Evolutionary conservation across 2,329 filamentous ascomycete genomes (phyloP), one percentile per base, ranked within the genome.

Genomic region (Penicillium italicum): DNA sequence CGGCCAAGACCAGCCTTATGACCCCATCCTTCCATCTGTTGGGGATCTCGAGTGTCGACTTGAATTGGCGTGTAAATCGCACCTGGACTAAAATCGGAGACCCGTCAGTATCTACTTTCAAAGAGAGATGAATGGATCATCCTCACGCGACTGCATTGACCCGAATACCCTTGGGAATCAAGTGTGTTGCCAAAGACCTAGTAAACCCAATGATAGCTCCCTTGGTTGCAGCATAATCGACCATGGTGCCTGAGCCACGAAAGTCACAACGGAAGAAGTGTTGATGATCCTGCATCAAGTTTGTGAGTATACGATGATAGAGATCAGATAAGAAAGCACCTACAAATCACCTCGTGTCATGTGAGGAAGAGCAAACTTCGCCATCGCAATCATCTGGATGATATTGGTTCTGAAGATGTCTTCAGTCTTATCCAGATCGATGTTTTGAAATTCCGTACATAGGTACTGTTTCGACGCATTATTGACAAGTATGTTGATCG

Each of bases 161-260:
- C 2, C 81, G 73, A 52, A 86, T 85, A 2, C 82, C 83, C 62
- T 80, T 82, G 1, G 77, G 72, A 16, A 78, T 71, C 12, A 84
- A 70, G 55, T 84, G 77, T 58, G 79, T 75, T 0, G 81, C 76
- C 37, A 85, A 68, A 5, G 80, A 72, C 16, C 77, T 72, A 0
- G 82, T 85, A 60, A 85, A 85, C 0, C 78, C 78, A 2, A 78
- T 75, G 53, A 85, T 83, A 24, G 82, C 82, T 7, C 81, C 82
- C 63, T 86, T 85, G 6, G 81, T 84, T 10, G 81, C 71, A 3
- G 79, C 74, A 61, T 85, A 85, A 65, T 85, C 83, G 2, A 84
- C 63, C 72, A 83, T 78, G 18, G 66, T 57, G 0, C 68, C 59
- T 3, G 79, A 81, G 1, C 82, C 82, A 53, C 80, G 75, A 69